These are phyloP conservation scores for Elsinoe batatas DNA, from an alignment of 2,329 filamentous ascomycete species.

Conservation along the genomic window DNA sequence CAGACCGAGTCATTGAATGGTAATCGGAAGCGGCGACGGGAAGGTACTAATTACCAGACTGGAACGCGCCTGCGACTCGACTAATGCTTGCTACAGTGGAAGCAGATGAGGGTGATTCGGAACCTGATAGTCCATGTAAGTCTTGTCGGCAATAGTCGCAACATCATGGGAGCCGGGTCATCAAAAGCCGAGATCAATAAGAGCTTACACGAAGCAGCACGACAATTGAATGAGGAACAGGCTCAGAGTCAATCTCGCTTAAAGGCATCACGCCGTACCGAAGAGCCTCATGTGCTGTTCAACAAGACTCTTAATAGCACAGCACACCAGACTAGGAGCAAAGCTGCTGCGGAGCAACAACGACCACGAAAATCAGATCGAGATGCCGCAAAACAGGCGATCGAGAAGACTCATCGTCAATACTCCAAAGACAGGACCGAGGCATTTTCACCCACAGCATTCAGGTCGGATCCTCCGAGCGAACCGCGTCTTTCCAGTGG, in stretches of 20 bases:
- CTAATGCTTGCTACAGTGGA: not conserved
- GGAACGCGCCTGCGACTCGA: not conserved
- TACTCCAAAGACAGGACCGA: not conserved
- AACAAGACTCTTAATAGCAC: not conserved
- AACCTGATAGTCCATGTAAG: not conserved
- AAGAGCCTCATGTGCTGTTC: not conserved
- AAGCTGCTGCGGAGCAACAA: not conserved
- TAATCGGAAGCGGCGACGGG: not conserved
- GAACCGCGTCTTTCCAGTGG: not conserved
- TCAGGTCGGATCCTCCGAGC: not conserved
- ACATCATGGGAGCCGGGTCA: not conserved
- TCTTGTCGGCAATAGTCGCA: not conserved
- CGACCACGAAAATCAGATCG: not conserved
- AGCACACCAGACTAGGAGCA: not conserved
- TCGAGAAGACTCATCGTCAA: not conserved
- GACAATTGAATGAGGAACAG: not conserved
- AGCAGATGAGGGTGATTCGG: not conserved
- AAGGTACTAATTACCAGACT: not conserved
- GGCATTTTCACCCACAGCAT: not conserved
- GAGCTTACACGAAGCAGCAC: slow-evolving; percentile 9
- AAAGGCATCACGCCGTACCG: not conserved
- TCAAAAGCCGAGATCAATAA: slow-evolving; percentile 5
- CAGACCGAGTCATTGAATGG: not conserved
- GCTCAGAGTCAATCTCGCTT: not conserved
- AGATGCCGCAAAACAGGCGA: not conserved